These are phyloP conservation scores for Plectosphaerella cucumerina DNA, from an alignment of 2,329 filamentous ascomycete genomes.

Conservation along the genomic window DNA sequence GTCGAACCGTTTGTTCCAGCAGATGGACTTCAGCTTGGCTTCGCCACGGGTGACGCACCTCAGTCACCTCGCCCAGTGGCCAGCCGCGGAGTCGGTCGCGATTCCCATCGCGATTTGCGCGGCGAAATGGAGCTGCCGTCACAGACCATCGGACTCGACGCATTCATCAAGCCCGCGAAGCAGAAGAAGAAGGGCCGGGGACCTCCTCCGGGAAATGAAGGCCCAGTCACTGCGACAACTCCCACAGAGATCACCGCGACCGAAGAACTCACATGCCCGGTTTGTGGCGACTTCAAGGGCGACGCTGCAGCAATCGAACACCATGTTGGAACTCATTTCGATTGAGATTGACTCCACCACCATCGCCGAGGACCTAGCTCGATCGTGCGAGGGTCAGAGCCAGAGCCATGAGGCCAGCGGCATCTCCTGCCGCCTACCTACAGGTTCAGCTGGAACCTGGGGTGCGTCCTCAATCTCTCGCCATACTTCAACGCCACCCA, in stretches of 20 bases:
- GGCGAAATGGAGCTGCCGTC: constrained; percentile 33
- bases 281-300: constrained; percentile 63
- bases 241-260: background rate
- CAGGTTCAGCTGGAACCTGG: background rate
- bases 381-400: too few species aligned
- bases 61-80: too few species aligned
- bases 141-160: constrained; percentile 43
- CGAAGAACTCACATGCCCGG: constrained; percentile 47
- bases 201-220: background rate
- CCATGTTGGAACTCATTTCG: constrained; percentile 60
- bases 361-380: too few species aligned
- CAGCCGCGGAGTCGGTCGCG: too few species aligned
- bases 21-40: too few species aligned
- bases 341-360: background rate
- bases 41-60: too few species aligned
- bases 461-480: background rate
- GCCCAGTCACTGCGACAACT: constrained; percentile 15
- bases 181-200: constrained; percentile 17
- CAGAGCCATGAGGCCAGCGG: too few species aligned
- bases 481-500: background rate
- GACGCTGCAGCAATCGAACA: constrained; percentile 64
- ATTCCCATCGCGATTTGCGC: constrained; percentile 14
- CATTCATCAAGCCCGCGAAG: constrained; percentile 40
- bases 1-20: too few species aligned
- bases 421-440: background rate